Evolutionary conservation across 1,284 basidiomycete genomes (phyloP), one percentile per base, ranked within the genome.

Genomic region (Malassezia obtusa): DNA sequence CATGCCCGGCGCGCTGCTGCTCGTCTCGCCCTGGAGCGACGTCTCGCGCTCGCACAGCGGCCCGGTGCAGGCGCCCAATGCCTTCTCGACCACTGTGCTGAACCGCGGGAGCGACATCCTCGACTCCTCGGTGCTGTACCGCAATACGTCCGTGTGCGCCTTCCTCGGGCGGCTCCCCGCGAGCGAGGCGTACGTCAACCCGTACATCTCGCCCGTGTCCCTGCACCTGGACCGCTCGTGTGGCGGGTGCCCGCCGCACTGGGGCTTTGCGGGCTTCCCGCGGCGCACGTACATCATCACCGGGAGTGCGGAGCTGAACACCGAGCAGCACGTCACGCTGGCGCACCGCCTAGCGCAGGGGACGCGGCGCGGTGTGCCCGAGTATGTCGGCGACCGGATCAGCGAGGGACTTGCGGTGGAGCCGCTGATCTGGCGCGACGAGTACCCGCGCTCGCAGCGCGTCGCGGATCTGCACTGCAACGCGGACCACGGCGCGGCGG

Each of bases 11-110:
- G 45, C 55, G 1, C 21, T 71, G 40, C 46, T 71, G 30, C 62
- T 71, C 17, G 52, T 71, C 43, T 69, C 68, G 30, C 68, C 68
- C 0, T 71, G 68, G 68, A 65, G 61, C 17, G 68, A 71, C 46
- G 50, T 67, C 2, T 71, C 68, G 33, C 65, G 68, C 14, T 70
- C 67, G 24, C 68, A 71, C 49, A 56, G 61, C 4, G 68, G 68
- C 3, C 68, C 68, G 2, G 56, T 63, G 2, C 46, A 50, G 10
- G 59, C 62, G 6, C 68, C 65, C 11, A 71, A 70, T 41, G 40
- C 50, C 2, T 60, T 66, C 26, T 61, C 61, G 7, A 57, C 62
- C 3, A 60, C 61, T 0, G 57, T 59, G 19, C 30, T 36, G n/a
- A 71, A 71, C 54, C 37, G 49, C 9, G 43, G 64, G 3, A 61